Percentiles rank a stretch among this genome's conserved stretches.
Conservation (phyloP, 805 yeast species). For the Yamadazyma paraphyllophila region DNA sequence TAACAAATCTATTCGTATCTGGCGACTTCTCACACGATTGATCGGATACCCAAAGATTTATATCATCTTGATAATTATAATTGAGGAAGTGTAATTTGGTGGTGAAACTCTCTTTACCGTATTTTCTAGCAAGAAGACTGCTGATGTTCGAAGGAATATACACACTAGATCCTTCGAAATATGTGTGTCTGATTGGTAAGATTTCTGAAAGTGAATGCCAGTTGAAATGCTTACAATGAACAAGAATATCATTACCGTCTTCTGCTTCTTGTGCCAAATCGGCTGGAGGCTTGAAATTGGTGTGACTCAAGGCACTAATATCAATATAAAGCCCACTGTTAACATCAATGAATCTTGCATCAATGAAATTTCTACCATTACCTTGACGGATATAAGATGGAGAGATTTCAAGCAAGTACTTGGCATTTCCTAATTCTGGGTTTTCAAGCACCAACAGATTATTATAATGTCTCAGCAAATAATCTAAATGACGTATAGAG, state of each 20-base stretch:
- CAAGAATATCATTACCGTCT: slow-evolving; percentile 19
- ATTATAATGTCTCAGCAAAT: slow-evolving; percentile 24
- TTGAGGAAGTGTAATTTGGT: slow-evolving; percentile 24
- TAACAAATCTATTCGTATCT: slow-evolving; percentile 16
- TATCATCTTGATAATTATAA: slow-evolving; percentile 42
- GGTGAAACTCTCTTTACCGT: slow-evolving; percentile 30
- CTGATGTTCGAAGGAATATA: slow-evolving; percentile 35
- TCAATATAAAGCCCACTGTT: slow-evolving; percentile 45
- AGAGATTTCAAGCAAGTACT: slow-evolving; percentile 23
- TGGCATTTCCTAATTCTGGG: slow-evolving; percentile 31
- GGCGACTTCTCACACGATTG: slow-evolving; percentile 35
- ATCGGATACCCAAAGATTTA: slow-evolving; percentile 48
- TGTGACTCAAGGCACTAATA: slow-evolving; percentile 37
- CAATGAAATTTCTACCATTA: slow-evolving; percentile 41
- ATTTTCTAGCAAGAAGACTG: slow-evolving; percentile 29
- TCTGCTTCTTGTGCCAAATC: slow-evolving; percentile 9
- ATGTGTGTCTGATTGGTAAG: slow-evolving; percentile 34
- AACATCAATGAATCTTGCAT: slow-evolving; percentile 37
- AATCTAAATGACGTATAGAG: slow-evolving; percentile 24
- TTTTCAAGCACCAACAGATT: slow-evolving; percentile 24
- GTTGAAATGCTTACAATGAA: slow-evolving; percentile 40
- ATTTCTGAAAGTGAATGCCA: slow-evolving; percentile 38
- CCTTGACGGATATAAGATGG: slow-evolving; percentile 34
- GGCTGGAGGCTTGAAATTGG: slow-evolving; percentile 22
- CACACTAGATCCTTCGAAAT: slow-evolving; percentile 35